Evolutionary conservation across 2,329 filamentous ascomycete genomes (phyloP).

Genomic region (Xylogone sp.): DNA sequence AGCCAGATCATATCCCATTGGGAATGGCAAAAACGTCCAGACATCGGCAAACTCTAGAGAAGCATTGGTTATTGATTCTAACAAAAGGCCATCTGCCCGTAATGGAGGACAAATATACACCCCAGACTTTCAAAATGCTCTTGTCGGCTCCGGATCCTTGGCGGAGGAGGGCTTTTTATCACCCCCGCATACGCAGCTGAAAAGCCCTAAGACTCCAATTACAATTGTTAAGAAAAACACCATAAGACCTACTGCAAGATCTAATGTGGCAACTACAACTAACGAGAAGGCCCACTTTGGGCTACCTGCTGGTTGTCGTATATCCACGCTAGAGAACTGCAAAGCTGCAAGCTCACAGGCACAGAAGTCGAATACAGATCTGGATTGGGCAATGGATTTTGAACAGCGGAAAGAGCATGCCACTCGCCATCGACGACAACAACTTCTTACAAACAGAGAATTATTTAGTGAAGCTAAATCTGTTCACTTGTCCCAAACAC

Average conservation of each 20-base stretch:
- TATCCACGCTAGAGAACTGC: not conserved
- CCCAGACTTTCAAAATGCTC: constrained; percentile 13
- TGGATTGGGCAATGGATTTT: constrained; percentile 29
- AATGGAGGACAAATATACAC: no score
- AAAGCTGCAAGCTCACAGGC: not conserved
- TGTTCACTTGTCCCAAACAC: not conserved
- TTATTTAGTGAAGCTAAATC: not conserved
- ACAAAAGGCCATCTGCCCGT: no score
- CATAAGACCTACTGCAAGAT: not conserved
- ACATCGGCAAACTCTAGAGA: no score
- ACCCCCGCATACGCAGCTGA: constrained; percentile 9
- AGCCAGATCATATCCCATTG: no score
- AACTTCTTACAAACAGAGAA: constrained; percentile 14
- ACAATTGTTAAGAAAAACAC: not conserved
- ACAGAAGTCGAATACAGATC: constrained; percentile 12
- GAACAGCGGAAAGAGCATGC: constrained; percentile 26
- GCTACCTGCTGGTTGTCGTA: not conserved
- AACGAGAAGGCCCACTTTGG: not conserved
- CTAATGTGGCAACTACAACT: not conserved
- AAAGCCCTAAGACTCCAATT: not conserved
- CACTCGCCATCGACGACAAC: constrained; percentile 21
- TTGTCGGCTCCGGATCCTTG: constrained; percentile 20
- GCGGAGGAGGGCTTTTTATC: constrained; percentile 7
- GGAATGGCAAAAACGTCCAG: no score
- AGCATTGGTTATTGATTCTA: no score